phyloP scores from a whole-genome alignment of 139 green algal genomes.

The Cymbomonas tetramitiformis region DNA sequence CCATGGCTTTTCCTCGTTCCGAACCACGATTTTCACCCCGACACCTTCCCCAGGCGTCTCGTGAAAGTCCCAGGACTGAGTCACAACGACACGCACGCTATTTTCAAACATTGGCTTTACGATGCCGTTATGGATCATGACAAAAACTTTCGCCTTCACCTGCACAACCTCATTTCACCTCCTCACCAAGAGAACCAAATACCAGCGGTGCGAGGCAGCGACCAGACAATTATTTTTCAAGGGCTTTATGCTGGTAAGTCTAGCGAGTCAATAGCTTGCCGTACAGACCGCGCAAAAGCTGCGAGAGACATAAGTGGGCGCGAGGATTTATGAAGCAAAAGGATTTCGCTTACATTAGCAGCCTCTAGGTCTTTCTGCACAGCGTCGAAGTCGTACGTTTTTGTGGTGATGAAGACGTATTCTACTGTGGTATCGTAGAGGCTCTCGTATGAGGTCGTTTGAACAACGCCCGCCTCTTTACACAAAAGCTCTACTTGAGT shows the following conservation, averaged over 20 bases:
- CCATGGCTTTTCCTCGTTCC: constrained; percentile 21
- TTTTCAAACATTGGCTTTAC: constrained; percentile 7
- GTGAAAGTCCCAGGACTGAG: constrained; percentile 6
- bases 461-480: background rate
- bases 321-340: no score
- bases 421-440: background rate
- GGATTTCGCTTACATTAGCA: no score
- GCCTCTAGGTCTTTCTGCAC: no score
- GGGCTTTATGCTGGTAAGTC: no score
- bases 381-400: constrained; percentile 9
- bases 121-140: constrained; percentile 17
- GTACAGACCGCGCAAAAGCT: no score
- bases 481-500: background rate
- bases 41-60: background rate
- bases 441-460: constrained; percentile 10
- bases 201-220: no score
- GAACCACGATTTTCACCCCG: constrained; percentile 1
- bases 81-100: background rate
- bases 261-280: no score
- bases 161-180: background rate
- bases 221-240: no score
- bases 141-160: background rate
- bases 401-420: constrained; percentile 13
- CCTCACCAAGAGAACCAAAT: no score
- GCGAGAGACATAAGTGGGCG: no score